Evolutionary conservation across 176 grass and related monocot genomes (phyloP).

Genomic region (Hyparrhenia diplandra): DNA sequence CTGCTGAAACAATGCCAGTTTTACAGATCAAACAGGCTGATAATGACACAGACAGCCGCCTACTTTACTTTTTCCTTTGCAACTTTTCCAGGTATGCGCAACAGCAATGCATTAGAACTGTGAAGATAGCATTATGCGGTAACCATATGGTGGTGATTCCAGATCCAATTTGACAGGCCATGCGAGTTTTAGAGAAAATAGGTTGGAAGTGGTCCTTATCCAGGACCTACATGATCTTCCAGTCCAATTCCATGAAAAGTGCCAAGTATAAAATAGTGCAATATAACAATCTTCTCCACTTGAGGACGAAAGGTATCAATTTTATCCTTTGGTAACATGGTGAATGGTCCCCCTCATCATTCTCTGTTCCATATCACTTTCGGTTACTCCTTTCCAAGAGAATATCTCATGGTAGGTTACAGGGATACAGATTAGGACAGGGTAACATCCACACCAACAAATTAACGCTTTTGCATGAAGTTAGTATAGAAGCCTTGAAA

Average conservation of each 20-base stretch:
- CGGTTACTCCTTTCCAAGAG: slow-evolving; percentile 29
- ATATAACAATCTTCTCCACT: slow-evolving; percentile 35
- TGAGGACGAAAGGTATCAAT: slow-evolving; percentile 44
- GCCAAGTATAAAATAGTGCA: slow-evolving; percentile 36
- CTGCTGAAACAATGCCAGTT: neutral
- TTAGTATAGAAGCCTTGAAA: slow-evolving; percentile 35
- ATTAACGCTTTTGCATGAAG: slow-evolving; percentile 28
- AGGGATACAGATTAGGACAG: slow-evolving; percentile 24
- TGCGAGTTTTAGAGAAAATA: slow-evolving; percentile 4
- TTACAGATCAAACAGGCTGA: neutral
- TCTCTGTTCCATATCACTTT: slow-evolving; percentile 29
- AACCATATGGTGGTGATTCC: slow-evolving; percentile 5
- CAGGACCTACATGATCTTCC: slow-evolving; percentile 37
- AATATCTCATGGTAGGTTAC: slow-evolving; percentile 32
- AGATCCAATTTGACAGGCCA: slow-evolving; percentile 18
- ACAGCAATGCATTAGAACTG: neutral
- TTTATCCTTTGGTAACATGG: slow-evolving; percentile 27
- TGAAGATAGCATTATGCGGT: neutral
- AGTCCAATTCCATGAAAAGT: slow-evolving; percentile 21
- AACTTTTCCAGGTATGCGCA: neutral
- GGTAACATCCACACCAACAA: slow-evolving; percentile 40
- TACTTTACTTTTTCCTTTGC: neutral
- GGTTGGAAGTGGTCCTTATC: slow-evolving; percentile 33
- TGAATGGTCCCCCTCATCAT: slow-evolving; percentile 35
- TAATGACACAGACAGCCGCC: neutral